Conservation (phyloP, 768 basidiomycete genomes). For the Boletus pseudo-olivaceus region DNA sequence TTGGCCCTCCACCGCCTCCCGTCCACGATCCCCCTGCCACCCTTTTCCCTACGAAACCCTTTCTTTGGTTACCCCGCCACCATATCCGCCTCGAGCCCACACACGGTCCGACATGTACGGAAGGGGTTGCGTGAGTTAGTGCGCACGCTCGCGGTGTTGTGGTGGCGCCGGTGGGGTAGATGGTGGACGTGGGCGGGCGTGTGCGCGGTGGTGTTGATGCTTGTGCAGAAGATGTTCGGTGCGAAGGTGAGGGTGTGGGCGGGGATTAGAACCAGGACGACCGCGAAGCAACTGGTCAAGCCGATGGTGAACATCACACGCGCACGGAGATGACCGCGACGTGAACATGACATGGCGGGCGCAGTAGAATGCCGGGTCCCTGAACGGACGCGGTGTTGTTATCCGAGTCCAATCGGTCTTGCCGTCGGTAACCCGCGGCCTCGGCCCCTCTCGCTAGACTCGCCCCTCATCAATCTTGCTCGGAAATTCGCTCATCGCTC, state of each 20-base stretch:
- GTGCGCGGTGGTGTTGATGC: constrained; percentile 32
- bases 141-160: constrained; percentile 57
- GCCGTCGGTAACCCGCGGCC: not conserved
- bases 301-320: not conserved
- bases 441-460: no score
- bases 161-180: constrained; percentile 64
- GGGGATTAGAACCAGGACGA: not conserved
- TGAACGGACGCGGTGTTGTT: no score
- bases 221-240: constrained; percentile 9
- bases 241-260: no score
- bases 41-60: constrained; percentile 64
- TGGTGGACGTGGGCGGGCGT: constrained; percentile 29
- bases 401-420: not conserved
- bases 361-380: no score
- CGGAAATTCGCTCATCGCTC: no score
- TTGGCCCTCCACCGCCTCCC: not conserved
- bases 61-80: constrained; percentile 69
- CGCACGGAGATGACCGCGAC: not conserved
- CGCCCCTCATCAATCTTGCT: no score
- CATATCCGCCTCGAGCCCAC: constrained; percentile 30
- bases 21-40: constrained; percentile 34
- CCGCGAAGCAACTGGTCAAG: not conserved
- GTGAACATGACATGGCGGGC: not conserved
- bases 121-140: constrained; percentile 66
- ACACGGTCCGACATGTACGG: constrained; percentile 55